Evolutionary conservation across 1,284 basidiomycete genomes (phyloP), one percentile per base, ranked within the genome.

Genomic region (Ganoderma multipileum): DNA sequence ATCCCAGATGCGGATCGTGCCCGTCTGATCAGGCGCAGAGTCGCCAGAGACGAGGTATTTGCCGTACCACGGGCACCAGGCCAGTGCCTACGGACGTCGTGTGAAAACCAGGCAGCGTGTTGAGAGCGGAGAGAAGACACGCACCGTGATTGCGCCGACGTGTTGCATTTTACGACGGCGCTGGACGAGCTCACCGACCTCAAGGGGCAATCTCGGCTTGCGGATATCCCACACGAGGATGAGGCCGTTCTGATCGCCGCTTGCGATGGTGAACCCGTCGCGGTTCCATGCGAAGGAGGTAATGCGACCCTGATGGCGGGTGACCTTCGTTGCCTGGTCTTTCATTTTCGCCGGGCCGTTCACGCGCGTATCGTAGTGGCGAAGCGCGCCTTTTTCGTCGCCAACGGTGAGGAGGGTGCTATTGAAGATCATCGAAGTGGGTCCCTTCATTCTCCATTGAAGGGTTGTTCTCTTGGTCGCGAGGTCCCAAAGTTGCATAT

Each of bases 1-100:
- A 58, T 72, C 71, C 91, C 94, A 96, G 52, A 95, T 85, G 61
- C 93, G 92, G 72, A 97, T 89, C n/a, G 88, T 89, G 52, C 95
- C 93, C 69, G 76, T 72, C 23, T 73, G 67, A 38, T 92, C 90
- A 9, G 85, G 84, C 8, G 87, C 87, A 0, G 88, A 87, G 68
- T 96, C 95, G 6, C 95, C 97, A 0, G 94, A 92, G 1, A 95
- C 95, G 28, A 98, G 86, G 5, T 96, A 82, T 73, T 91, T 93
- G 0, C 88, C 83, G 74, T 95, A 91, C 95, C 95, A 97, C 0
- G 96, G 95, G 77, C 92, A 95, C 95, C 96, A 99, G 0, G 94
- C 89, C 42, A 98, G 82, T 0, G 95, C 95, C 93, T 95, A 26
- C 26, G 20, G n/a, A 38, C 38, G 14, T 28, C 44, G 28, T 38